Evolutionary conservation across 2,329 filamentous ascomycete genomes (phyloP).

Genomic region (Camillea tinctor): DNA sequence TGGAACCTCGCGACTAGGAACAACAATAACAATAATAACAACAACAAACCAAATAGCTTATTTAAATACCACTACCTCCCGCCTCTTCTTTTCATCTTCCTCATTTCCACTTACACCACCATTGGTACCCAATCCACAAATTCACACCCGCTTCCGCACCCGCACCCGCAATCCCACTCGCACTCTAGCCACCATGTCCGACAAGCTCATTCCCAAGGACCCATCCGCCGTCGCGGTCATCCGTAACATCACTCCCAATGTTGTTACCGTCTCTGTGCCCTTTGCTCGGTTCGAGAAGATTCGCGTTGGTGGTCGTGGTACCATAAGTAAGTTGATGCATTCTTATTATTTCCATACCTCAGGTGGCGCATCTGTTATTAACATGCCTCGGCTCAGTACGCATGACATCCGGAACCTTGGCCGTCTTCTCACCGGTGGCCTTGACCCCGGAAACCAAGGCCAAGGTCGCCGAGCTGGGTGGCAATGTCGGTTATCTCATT

Average conservation of each 20-base stretch:
- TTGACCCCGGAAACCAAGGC: slow-evolving; percentile 71
- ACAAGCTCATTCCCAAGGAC: slow-evolving; percentile 65
- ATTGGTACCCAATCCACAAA: too few relatives aligned
- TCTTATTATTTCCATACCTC: not conserved
- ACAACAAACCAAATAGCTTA: slow-evolving; percentile 2
- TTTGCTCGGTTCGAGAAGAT: slow-evolving; percentile 78
- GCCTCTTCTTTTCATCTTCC: not conserved
- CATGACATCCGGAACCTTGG: slow-evolving; percentile 73
- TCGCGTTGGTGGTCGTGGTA: slow-evolving; percentile 83
- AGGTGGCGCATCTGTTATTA: not conserved
- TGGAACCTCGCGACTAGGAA: too few relatives aligned
- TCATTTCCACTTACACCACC: not conserved
- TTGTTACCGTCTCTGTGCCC: slow-evolving; percentile 77
- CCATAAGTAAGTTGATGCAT: slow-evolving; percentile 61
- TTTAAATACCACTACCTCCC: slow-evolving; percentile 16
- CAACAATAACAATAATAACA: not conserved
- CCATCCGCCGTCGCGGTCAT: slow-evolving; percentile 88
- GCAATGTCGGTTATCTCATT: slow-evolving; percentile 77
- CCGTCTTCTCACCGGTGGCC: slow-evolving; percentile 88
- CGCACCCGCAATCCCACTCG: slow-evolving; percentile 5
- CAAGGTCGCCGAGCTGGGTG: slow-evolving; percentile 63
- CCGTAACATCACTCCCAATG: slow-evolving; percentile 74
- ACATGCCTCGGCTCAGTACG: slow-evolving; percentile 54
- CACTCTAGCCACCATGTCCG: slow-evolving; percentile 48
- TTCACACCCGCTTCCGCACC: not conserved